These are phyloP conservation scores for Fusarium pseudoanthophilum DNA, from an alignment of 2,329 filamentous ascomycete species.

Conservation along the genomic window DNA sequence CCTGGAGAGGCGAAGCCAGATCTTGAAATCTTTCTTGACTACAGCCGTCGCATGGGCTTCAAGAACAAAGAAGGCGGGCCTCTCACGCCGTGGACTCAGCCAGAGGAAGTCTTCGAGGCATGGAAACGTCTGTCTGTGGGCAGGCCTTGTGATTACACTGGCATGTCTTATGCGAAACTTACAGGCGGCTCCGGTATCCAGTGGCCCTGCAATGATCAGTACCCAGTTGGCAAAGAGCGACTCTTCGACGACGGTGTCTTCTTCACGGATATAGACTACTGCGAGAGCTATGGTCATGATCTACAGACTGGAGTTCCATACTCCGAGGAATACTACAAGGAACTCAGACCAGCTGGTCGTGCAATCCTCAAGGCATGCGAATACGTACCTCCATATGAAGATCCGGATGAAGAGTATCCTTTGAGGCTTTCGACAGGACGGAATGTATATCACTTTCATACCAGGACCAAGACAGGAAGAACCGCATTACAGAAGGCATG, in stretches of 20 bases:
- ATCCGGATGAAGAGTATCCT: not conserved
- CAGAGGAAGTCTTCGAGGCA: not conserved
- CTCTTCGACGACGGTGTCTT: not conserved
- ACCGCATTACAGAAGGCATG: not conserved
- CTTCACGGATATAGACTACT: not conserved
- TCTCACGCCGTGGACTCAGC: not conserved
- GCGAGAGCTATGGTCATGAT: not conserved
- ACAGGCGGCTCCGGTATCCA: not conserved
- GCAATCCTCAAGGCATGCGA: not conserved
- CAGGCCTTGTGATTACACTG: not conserved
- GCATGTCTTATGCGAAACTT: not conserved
- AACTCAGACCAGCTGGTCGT: not conserved
- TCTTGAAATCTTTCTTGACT: not conserved
- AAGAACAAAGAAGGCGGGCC: not conserved
- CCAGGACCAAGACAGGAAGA: not conserved
- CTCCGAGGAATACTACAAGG: not conserved
- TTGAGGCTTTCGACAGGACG: not conserved
- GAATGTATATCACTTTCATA: not conserved
- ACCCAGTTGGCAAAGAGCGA: not conserved
- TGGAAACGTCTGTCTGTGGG: not conserved
- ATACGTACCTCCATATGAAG: not conserved
- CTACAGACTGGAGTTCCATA: not conserved
- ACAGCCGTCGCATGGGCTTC: not conserved
- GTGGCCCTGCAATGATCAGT: not conserved
- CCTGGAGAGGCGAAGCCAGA: not conserved